Evolutionary conservation across 1,284 basidiomycete species (phyloP), one percentile per base, ranked within the genome.

Genomic region (Wallemia hederae): DNA sequence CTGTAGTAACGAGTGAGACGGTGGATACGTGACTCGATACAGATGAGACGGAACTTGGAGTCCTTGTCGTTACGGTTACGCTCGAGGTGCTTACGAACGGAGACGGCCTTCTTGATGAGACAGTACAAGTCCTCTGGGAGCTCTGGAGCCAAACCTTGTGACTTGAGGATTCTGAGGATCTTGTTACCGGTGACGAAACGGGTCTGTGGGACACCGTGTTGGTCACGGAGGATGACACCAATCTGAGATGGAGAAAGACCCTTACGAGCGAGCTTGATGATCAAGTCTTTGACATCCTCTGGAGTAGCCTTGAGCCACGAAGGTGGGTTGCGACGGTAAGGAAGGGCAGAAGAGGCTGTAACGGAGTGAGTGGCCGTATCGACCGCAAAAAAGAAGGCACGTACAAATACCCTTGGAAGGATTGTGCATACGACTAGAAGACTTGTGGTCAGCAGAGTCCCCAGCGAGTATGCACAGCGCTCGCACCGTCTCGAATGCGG

Each of bases 61-160:
- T 77, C 89, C 78, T 87, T 90, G 80, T 96, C 92, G 75, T 91
- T 94, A 72, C 92, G 83, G 86, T 96, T 97, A 69, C 81, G 79
- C 76, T 96, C 89, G 68, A 98, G 81, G 76, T 97, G 92, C 80
- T 97, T 97, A 76, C 92, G 89, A 71, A 98, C 88, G 67, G 86
- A 79, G 72, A 97, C 91, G 72, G 92, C 92, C 82, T 97, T 97
- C 83, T 97, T 97, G 80, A 97, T 85, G 73, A 96, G 83, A 81
- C 90, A 84, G 85, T 89, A 96, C 64, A 97, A 83, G 80, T 97
- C 92, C 81, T 98, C 92, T 69, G 92, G 92, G 77, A 97, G 89
- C 75, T 83, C 80, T 70, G 91, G 91, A 72, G 84, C 91, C 75
- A 97, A 85, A 76, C 88, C 88, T 91, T 39, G 11, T 2, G 84